Percentiles rank a stretch among this genome's conserved stretches.
phyloP scores from a whole-genome alignment of 305 asterid species.

The Rubia occidens region DNA sequence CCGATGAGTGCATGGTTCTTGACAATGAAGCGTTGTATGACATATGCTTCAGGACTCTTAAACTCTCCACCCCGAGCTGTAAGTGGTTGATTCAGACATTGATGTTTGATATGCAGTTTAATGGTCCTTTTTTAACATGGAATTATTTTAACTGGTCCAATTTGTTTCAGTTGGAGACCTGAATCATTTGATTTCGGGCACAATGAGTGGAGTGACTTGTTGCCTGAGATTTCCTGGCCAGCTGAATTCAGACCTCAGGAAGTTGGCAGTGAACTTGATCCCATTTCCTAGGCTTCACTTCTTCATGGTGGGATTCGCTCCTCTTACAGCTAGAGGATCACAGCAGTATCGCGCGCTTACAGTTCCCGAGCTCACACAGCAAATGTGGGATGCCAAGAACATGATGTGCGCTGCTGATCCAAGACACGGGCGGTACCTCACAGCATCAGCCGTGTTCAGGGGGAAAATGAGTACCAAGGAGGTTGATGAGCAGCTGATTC shows the following conservation, averaged over 20 bases:
- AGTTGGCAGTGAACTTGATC: conserved; percentile 45
- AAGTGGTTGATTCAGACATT: no score
- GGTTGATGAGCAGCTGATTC: conserved; percentile 47
- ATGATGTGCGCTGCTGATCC: conserved; percentile 35
- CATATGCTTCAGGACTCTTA: no score
- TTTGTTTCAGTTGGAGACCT: conserved; percentile 42
- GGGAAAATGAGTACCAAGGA: conserved; percentile 47
- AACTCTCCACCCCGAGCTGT: conserved; percentile 16
- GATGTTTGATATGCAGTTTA: no score
- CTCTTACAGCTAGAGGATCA: conserved; percentile 42
- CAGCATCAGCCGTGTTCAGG: conserved; percentile 50
- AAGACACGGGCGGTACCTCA: conserved; percentile 41
- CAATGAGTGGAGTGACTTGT: conserved; percentile 57
- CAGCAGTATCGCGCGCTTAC: conserved; percentile 49
- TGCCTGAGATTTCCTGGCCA: conserved; percentile 52
- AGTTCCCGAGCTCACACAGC: conserved; percentile 43
- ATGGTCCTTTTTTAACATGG: no score
- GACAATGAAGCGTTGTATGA: no score
- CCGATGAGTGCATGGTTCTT: conserved; percentile 42
- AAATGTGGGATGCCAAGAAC: conserved; percentile 52
- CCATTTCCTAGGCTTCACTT: conserved; percentile 52
- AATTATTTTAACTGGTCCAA: no score
- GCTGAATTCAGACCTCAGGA: conserved; percentile 43
- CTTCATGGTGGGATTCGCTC: conserved; percentile 54
- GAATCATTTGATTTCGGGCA: conserved; percentile 48